These are phyloP conservation scores for Dendrobium officinale DNA, from an alignment of 106 monocot genomes.

Conservation along the genomic window DNA sequence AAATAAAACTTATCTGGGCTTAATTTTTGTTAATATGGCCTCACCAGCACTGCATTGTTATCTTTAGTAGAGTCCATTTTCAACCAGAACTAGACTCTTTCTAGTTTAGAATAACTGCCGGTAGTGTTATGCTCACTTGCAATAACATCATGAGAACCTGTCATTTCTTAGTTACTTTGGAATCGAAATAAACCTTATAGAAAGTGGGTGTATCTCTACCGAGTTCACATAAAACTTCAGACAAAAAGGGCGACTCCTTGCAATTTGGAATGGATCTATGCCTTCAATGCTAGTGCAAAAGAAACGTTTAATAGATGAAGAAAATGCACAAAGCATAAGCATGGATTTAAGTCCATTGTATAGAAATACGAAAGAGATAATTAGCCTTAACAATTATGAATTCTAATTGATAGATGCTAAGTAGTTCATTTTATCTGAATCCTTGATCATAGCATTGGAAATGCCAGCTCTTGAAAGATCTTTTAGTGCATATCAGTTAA, in stretches of 20 bases:
- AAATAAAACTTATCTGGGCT: too few species aligned
- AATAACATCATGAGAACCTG: not conserved
- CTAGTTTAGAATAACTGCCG: not conserved
- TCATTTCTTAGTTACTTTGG: not conserved
- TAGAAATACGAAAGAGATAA: not conserved
- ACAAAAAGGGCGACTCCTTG: not conserved
- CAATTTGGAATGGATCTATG: not conserved
- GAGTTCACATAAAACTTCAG: not conserved
- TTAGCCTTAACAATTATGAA: not conserved
- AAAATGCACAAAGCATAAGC: not conserved
- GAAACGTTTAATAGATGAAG: not conserved
- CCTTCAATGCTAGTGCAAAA: not conserved
- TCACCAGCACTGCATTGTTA: too few species aligned
- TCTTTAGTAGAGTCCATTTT: too few species aligned
- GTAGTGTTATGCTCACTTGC: not conserved
- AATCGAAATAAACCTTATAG: not conserved
- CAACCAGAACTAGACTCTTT: too few species aligned
- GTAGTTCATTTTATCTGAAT: not conserved
- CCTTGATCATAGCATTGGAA: not conserved
- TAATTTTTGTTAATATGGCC: too few species aligned
- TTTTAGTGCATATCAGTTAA: not conserved
- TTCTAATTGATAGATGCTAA: not conserved
- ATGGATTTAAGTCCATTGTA: not conserved
- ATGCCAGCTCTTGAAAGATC: not conserved
- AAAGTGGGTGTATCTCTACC: not conserved